Base-by-base conservation (phyloP, 306 rosid species). In the Gillenia trifoliata region DNA sequence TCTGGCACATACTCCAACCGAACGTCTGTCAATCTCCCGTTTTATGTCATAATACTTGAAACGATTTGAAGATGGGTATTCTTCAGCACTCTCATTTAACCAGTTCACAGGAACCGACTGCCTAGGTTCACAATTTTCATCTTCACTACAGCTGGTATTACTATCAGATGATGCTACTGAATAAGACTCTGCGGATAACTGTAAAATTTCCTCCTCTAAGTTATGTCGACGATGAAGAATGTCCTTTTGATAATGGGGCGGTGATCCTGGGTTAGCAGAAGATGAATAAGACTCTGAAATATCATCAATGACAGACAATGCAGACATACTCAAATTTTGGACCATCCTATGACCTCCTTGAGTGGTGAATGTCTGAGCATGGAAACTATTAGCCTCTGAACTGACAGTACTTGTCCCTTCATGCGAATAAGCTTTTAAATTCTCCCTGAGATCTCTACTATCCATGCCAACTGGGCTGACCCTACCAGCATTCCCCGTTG, bases 161-260 rank as follows among this genome's bases (percentile, higher is more conserved):
- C 99, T 94, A 80, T 94, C 97, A 62, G 99, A 92, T 77, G 99
- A 88, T 71, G 89, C 95, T 78, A 92, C 85, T 2, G 95, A 94
- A 86, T 80, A 92, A 33, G 99, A 91, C 77, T 89, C 96, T 25
- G 92, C 95, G 1, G 99, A 92, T 55, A 90, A 82, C 86, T 94
- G 97, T 84, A 94, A 79, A 84, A 92, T 91, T 79, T 90, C 97
- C 83, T 87, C 97, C 73, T 90, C 96, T 74, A 94, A 85, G 91
- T 85, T 85, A 55, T 94, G 99, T 52, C 97, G 93, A 19, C 97
- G 99, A 67, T 85, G 90, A 77, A 94, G 93, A 82, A 94, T 91
- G 82, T 90, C 99, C 77, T 86, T 88, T 84, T 86, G 88, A 84
- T 88, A 94, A 75, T 94, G 97, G 49, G 99, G 99, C 49, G 99